Evolutionary conservation across 176 grass and related monocot species (phyloP), one percentile per base, ranked within the genome.

Genomic region (Carex kokanica): DNA sequence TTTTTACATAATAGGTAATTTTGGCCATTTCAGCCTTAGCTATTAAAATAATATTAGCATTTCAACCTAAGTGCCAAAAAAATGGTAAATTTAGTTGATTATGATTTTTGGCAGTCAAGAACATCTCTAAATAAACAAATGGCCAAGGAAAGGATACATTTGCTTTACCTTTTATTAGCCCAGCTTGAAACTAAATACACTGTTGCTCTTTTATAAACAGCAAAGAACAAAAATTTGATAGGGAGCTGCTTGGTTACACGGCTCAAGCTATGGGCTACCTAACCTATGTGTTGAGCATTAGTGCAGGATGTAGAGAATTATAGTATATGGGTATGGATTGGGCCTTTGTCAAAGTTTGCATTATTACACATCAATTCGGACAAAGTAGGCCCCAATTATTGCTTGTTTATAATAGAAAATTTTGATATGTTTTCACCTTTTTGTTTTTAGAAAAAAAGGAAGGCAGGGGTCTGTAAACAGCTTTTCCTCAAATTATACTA

Each of bases 311-410:
- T 72, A 47, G 68, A 49, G 18, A 73, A 45, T 23, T 25, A 47
- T 51, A 73, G 41, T 64, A 21, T 81, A 81, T 51, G 32, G 60
- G 14, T 81, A 81, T 51, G 32, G 60, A 24, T 64, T 81, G 58
- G 59, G 59, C 60, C n/a, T 51, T 82, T 82, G 43, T 54, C 21
- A 66, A 49, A 66, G 40, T 82, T 62, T 45, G 12, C 40, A 82
- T 82, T 82, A 64, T 64, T 29, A 20, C 36, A 2, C 36, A 64
- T 62, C 24, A 62, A 47, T 63, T 23, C 64, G 79, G 79, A 82
- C 67, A 47, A 66, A 45, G 79, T 82, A 49, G 79, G 45, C 23
- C 79, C 79, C 53, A 34, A 15, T 80, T 80, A 61, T 80, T 80
- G 41, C 43, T 10, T 65, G 1, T 64, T 47, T 66, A 18, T 17